Conservation (phyloP, 208 protist species). For the Wallacemonas sp. region DNA sequence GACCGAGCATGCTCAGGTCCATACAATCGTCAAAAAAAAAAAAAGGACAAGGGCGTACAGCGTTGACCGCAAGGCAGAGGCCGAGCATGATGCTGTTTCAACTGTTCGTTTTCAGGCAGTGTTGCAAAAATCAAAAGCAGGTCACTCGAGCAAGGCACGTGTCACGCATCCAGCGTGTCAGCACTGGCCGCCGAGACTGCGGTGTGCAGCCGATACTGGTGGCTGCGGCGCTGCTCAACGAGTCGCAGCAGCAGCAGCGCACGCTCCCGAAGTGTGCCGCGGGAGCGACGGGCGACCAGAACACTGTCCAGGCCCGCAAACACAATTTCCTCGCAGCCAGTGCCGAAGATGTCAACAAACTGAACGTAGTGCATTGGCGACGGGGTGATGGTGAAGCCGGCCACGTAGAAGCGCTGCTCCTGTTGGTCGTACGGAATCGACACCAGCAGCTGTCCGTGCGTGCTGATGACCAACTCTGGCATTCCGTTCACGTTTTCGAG, state of each 20-base stretch:
- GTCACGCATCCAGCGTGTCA: background rate
- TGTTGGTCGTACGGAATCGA: slow-evolving; percentile 57
- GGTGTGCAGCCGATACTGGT: background rate
- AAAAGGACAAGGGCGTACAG: too few species aligned
- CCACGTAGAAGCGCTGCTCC: slow-evolving; percentile 53
- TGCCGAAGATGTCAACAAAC: slow-evolving; percentile 76
- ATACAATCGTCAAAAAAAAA: too few species aligned
- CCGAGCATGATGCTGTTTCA: too few species aligned
- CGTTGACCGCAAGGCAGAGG: too few species aligned
- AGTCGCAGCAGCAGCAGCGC: slow-evolving; percentile 55
- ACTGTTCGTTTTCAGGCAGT: too few species aligned
- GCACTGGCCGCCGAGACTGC: background rate
- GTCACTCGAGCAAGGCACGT: too few species aligned
- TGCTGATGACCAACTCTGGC: slow-evolving; percentile 71
- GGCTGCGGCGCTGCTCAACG: slow-evolving; percentile 30
- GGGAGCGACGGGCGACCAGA: slow-evolving; percentile 55
- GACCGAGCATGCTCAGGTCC: too few species aligned
- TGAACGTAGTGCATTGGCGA: slow-evolving; percentile 75
- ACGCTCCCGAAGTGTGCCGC: slow-evolving; percentile 30
- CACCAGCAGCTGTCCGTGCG: slow-evolving; percentile 72
- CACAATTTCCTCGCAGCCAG: slow-evolving; percentile 55
- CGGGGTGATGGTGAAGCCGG: slow-evolving; percentile 61
- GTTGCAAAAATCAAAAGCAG: too few species aligned
- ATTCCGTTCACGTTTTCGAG: slow-evolving; percentile 24
- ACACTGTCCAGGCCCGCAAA: slow-evolving; percentile 76